Evolutionary conservation across 768 basidiomycete species (phyloP).

Genomic region (Gymnopilus junonius): DNA sequence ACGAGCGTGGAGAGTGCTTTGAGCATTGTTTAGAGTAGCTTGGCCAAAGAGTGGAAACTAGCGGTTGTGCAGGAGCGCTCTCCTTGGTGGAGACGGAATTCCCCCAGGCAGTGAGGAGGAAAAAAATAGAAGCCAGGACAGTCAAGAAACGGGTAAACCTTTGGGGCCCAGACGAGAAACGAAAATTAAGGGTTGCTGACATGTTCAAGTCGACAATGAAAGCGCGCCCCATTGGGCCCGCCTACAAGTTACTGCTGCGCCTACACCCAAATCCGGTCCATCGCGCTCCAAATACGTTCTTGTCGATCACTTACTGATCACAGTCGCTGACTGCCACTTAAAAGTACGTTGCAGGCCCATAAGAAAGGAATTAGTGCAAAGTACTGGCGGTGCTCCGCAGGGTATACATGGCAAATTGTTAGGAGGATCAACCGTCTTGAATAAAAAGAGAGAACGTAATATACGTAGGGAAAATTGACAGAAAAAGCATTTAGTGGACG

Average conservation of each 20-base stretch:
- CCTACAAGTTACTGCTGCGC: not conserved
- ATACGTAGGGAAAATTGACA: constrained; percentile 9
- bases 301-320: constrained; percentile 7
- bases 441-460: not conserved
- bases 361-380: not conserved
- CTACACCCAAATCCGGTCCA: not conserved
- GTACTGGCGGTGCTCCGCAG: not conserved
- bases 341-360: not conserved
- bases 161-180: not conserved
- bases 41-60: not conserved
- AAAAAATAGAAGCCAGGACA: not conserved
- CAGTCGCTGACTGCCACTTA: not conserved
- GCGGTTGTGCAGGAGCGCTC: not conserved
- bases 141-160: not conserved
- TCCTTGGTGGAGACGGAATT: not conserved
- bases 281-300: not conserved
- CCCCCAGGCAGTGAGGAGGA: constrained; percentile 5
- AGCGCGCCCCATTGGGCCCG: not conserved
- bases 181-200: not conserved
- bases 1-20: constrained; percentile 1
- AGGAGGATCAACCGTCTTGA: constrained; percentile 8
- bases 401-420: constrained; percentile 10
- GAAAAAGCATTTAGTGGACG: constrained; percentile 13
- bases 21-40: not conserved
- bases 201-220: not conserved